A percentile compares a stretch with the other conserved stretches of the same genome.
phyloP scores from a whole-genome alignment of 2,329 filamentous ascomycete genomes.

The Diaporthe australafricana region DNA sequence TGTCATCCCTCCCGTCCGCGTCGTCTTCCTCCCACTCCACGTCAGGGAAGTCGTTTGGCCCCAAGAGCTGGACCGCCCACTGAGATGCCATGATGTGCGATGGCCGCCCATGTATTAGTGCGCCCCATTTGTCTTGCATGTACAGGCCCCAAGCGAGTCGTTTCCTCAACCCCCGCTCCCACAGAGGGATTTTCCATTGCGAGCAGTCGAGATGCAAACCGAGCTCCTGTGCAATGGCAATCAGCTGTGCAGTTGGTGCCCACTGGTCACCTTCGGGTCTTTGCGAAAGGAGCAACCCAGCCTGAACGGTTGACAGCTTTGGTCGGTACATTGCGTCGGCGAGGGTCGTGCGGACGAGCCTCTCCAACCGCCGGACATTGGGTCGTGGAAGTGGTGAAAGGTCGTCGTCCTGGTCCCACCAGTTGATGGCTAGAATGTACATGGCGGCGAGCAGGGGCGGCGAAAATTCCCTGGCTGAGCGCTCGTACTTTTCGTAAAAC shows the following conservation, averaged over 20 bases:
- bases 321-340: constrained; percentile 61
- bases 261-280: constrained; percentile 59
- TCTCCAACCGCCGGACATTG: constrained; percentile 49
- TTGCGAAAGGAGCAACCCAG: constrained; percentile 65
- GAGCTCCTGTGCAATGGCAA: constrained; percentile 68
- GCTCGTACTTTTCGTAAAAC: constrained; percentile 70
- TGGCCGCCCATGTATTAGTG: constrained; percentile 85
- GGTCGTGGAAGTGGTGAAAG: constrained; percentile 59
- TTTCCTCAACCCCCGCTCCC: constrained; percentile 72
- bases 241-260: constrained; percentile 63
- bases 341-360: constrained; percentile 54
- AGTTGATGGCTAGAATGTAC: constrained; percentile 71
- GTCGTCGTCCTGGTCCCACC: constrained; percentile 68
- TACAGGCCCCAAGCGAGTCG: constrained; percentile 73
- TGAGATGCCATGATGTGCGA: constrained; percentile 78
- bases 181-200: constrained; percentile 70
- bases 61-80: constrained; percentile 81
- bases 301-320: constrained; percentile 67
- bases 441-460: constrained; percentile 70
- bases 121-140: constrained; percentile 81
- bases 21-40: constrained; percentile 74
- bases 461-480: constrained; percentile 68
- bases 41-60: constrained; percentile 77
- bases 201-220: constrained; percentile 72
- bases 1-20: constrained; percentile 71